A percentile compares a stretch with the other conserved stretches of the same genome.
These are phyloP conservation scores for Erythrophleum ivorense DNA, from an alignment of 331 rosid genomes.

Conservation along the genomic window DNA sequence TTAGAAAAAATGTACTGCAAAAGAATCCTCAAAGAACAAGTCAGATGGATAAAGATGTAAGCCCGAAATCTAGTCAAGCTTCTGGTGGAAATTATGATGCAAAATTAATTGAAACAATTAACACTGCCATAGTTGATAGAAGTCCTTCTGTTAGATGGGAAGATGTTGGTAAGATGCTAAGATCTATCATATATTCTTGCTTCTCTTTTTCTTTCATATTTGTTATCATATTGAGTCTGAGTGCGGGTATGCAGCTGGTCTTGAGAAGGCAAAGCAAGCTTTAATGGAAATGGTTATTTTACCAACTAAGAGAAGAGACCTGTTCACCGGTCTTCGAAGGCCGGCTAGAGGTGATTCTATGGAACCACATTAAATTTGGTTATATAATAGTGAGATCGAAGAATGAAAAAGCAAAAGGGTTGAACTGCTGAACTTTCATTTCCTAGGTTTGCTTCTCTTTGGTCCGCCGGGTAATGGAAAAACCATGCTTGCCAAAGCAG, in stretches of 20 bases:
- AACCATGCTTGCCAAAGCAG: constrained; percentile 99
- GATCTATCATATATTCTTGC: constrained; percentile 19
- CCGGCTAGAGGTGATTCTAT: constrained; percentile 84
- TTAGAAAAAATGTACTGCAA: constrained; percentile 54
- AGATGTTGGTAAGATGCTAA: constrained; percentile 74
- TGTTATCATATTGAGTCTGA: constrained; percentile 42
- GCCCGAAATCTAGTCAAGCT: constrained; percentile 59
- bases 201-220: constrained; percentile 19
- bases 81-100: constrained; percentile 62
- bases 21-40: constrained; percentile 52
- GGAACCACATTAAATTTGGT: constrained; percentile 25
- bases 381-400: constrained; percentile 31
- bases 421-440: constrained; percentile 33
- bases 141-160: constrained; percentile 98
- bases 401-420: constrained; percentile 33
- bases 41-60: constrained; percentile 57
- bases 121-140: constrained; percentile 87
- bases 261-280: constrained; percentile 95
- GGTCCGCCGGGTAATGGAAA: constrained; percentile 99
- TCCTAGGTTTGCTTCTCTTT: constrained; percentile 90
- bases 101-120: constrained; percentile 91
- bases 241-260: constrained; percentile 75
- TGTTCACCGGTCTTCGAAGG: constrained; percentile 95
- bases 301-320: constrained; percentile 92
- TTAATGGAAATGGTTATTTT: constrained; percentile 98